Conservation (phyloP, 768 basidiomycete species). For the Gloeopeniophorella convolvens region DNA sequence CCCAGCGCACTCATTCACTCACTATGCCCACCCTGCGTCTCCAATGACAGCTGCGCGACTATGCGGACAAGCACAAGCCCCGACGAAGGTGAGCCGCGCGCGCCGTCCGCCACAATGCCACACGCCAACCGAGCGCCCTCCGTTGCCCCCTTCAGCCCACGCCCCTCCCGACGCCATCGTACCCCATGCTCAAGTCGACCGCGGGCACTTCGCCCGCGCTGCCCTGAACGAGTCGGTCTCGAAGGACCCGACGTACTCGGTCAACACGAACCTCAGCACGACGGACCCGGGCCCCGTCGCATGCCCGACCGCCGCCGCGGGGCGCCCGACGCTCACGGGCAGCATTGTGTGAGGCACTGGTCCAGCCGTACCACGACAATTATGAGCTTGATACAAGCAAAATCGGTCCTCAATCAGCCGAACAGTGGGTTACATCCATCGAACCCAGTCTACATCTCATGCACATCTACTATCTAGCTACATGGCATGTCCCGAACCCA, state of each 20-base stretch:
- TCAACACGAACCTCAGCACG: slow-evolving; percentile 51
- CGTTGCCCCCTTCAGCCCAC: background rate
- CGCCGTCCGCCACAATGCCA: background rate
- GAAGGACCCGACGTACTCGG: slow-evolving; percentile 49
- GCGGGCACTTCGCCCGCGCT: slow-evolving; percentile 25
- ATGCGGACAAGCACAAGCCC: slow-evolving; percentile 56
- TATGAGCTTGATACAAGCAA: too few relatives aligned
- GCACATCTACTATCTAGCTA: too few relatives aligned
- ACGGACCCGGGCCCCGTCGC: slow-evolving; percentile 60
- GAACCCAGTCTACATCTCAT: too few relatives aligned
- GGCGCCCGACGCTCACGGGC: slow-evolving; percentile 68
- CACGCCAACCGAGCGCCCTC: too few relatives aligned
- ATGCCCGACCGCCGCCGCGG: slow-evolving; percentile 49
- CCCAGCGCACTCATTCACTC: too few relatives aligned
- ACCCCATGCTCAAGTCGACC: slow-evolving; percentile 3
- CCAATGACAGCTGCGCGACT: slow-evolving; percentile 63
- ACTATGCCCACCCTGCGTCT: too few relatives aligned
- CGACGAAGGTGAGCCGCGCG: slow-evolving; percentile 19
- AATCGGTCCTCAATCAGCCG: too few relatives aligned
- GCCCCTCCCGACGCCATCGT: background rate
- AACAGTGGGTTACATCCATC: too few relatives aligned
- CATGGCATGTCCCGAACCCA: too few relatives aligned
- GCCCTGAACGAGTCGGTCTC: slow-evolving; percentile 21
- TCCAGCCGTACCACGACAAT: too few relatives aligned
- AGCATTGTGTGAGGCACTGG: too few relatives aligned